These are phyloP conservation scores for Aspergillus uvarum DNA, from an alignment of 2,329 filamentous ascomycete species.

Conservation along the genomic window DNA sequence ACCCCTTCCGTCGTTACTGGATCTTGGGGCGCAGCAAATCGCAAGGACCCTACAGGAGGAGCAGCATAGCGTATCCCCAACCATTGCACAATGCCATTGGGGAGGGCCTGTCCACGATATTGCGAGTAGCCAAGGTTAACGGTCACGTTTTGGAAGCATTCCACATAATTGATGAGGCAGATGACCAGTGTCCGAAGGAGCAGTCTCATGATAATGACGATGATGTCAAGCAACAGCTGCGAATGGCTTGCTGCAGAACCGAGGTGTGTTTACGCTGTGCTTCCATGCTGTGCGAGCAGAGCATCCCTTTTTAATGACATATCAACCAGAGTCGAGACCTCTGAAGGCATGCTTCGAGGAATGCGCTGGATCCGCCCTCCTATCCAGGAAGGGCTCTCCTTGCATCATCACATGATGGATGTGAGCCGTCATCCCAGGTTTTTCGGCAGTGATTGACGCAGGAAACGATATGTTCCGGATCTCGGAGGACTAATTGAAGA, in stretches of 20 bases:
- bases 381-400: neutral
- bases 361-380: neutral
- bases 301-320: neutral
- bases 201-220: conserved; percentile 2
- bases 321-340: neutral
- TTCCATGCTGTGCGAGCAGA: neutral
- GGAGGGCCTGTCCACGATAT: conserved; percentile 58
- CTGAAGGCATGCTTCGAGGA: neutral
- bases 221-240: neutral
- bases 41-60: conserved; percentile 62
- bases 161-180: conserved; percentile 21
- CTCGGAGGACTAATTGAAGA: neutral
- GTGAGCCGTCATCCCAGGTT: neutral
- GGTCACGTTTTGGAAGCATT: conserved; percentile 28
- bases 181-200: conserved; percentile 1
- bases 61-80: conserved; percentile 74
- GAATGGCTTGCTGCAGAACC: neutral
- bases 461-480: neutral
- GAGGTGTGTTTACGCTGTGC: neutral
- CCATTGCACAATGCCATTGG: conserved; percentile 67
- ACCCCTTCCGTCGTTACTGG: conserved; percentile 50
- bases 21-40: conserved; percentile 68
- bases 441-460: neutral
- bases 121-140: conserved; percentile 67
- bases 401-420: neutral